phyloP scores from a whole-genome alignment of 2,329 filamentous ascomycete species.

The Cladosporium sp. region DNA sequence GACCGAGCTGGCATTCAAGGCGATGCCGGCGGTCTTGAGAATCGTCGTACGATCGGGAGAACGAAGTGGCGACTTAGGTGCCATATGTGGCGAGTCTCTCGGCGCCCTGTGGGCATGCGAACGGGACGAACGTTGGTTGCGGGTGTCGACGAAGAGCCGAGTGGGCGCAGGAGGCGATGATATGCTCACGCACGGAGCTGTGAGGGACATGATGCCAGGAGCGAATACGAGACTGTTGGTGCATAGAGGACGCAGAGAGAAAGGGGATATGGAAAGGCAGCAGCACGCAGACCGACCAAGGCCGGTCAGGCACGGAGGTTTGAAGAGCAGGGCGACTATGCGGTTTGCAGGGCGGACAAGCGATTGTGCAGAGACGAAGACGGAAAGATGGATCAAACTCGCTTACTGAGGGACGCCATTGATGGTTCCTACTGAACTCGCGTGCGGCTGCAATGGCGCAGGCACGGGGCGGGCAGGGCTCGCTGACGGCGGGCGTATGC shows the following conservation, averaged over 20 bases:
- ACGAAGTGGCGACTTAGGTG: constrained; percentile 10
- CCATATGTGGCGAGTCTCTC: constrained; percentile 2
- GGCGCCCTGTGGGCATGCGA: constrained; percentile 13
- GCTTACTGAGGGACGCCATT: constrained; percentile 11
- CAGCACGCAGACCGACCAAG: neutral
- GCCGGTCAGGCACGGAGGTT: neutral
- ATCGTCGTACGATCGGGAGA: constrained; percentile 20
- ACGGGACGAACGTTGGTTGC: neutral
- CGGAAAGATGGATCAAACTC: constrained; percentile 6
- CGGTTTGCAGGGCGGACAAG: neutral
- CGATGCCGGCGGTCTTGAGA: constrained; percentile 20
- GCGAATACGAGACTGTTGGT: neutral
- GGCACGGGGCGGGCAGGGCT: constrained; percentile 5
- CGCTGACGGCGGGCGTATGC: neutral
- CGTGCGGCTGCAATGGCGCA: neutral
- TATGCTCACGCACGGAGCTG: constrained; percentile 7
- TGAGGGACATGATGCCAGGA: constrained; percentile 5
- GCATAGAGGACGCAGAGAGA: neutral
- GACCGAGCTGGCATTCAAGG: constrained; percentile 23
- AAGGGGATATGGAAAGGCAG: neutral
- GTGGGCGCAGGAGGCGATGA: neutral
- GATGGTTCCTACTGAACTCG: neutral
- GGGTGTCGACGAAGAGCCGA: neutral
- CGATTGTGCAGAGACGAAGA: neutral
- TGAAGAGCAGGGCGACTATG: neutral